Percentiles rank a stretch among this genome's conserved stretches.
Evolutionary conservation across 2,329 filamentous ascomycete genomes (phyloP).

Genomic region (Botrytis galanthina): DNA sequence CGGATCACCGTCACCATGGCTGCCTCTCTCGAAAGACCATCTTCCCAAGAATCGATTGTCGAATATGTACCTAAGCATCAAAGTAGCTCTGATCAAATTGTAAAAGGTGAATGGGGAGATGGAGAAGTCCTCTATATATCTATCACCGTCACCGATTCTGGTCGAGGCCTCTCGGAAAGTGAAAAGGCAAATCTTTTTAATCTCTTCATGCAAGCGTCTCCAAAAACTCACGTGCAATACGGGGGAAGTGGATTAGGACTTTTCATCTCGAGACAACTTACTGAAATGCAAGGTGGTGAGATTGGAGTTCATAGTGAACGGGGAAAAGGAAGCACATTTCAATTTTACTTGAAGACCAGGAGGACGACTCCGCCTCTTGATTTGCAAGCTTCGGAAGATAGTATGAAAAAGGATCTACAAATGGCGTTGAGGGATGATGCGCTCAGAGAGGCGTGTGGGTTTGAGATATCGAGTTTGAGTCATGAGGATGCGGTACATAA

Average conservation of each 20-base stretch:
- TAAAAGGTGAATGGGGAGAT: conserved; percentile 4
- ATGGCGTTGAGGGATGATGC: conserved; percentile 13
- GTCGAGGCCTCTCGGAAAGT: conserved; percentile 33
- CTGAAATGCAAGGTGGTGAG: conserved; percentile 76
- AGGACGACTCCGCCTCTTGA: neutral
- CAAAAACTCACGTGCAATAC: conserved; percentile 75
- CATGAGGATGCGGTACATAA: neutral
- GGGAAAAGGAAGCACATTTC: conserved; percentile 70
- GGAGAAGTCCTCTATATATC: neutral
- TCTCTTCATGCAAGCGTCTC: conserved; percentile 72
- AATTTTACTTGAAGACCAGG: conserved; percentile 58
- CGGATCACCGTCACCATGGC: conserved; percentile 5
- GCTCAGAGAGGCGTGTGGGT: conserved; percentile 13
- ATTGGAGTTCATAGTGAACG: conserved; percentile 70
- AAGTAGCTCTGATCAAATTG: neutral
- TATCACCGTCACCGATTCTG: conserved; percentile 8
- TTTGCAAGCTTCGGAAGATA: conserved; percentile 1
- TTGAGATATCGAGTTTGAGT: neutral
- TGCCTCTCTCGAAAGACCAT: neutral
- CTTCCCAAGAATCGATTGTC: neutral
- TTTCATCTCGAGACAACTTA: conserved; percentile 76
- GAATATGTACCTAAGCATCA: conserved; percentile 12
- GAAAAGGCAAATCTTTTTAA: conserved; percentile 45
- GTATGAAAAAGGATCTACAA: neutral
- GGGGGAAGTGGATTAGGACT: conserved; percentile 76